Evolutionary conservation across 331 rosid species (phyloP), one percentile per base, ranked within the genome.

Genomic region (Pyracantha coccinea): DNA sequence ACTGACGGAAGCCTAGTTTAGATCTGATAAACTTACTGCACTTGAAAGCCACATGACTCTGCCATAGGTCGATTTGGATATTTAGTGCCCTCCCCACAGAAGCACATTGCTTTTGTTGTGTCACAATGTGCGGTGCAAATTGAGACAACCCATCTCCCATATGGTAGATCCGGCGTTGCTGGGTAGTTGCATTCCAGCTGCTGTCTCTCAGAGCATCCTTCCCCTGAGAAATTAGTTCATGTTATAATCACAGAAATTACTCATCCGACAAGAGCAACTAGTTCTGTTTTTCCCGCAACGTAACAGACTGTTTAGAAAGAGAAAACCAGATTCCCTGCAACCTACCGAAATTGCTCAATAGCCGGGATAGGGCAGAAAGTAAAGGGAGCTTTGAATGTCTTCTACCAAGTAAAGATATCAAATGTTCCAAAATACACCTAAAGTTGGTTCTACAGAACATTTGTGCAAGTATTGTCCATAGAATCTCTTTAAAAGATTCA

Each of bases 31-130:
- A 80, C 92, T 77, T 90, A 94, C 99, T 71, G 80, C 52, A 86
- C 52, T 77, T 86, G 88, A 84, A 94, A 94, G 85, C 92, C 86
- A 81, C 99, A 94, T 68, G 89, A 67, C 88, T 91, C 97, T 25
- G 93, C 93, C 70, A 89, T 76, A 45, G 98, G 98, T 62, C 98
- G 96, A 80, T 85, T 76, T 57, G 98, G 98, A 78, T 93, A 91
- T 80, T 86, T 91, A 20, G 97, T 89, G 75, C 97, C 92, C 83
- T 91, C 97, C 62, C 98, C 98, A 63, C 97, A 93, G 86, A 93
- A 93, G 88, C 98, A 93, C 93, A 93, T 89, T 50, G 98, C 98
- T 78, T 82, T 86, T 59, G 88, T 89, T 72, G 85, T 88, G 91
- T 93, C 98, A 78, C 98, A 93, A 65, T 88, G 75, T 54, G 93